Percentiles rank a stretch among this genome's conserved stretches.
Conservation (phyloP, 352 stramenopile species). For the Globisporangium radiosum region DNA sequence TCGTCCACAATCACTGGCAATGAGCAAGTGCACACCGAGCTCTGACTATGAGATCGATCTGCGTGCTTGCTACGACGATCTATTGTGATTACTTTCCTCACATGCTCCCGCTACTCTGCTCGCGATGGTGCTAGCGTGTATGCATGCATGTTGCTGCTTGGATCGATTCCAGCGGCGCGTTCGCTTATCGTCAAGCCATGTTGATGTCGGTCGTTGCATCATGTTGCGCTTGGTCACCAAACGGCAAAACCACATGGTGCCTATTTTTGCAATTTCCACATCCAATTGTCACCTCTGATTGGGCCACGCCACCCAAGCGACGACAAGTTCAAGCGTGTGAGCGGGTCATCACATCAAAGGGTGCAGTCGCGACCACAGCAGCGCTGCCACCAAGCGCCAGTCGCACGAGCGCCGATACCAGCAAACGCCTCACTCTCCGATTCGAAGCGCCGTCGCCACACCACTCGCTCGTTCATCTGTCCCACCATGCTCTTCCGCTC, state of each 20-base stretch:
- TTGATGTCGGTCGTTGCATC: not conserved
- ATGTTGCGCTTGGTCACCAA: not conserved
- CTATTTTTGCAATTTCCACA: not conserved
- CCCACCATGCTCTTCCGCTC: constrained; percentile 7
- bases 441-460: constrained; percentile 2
- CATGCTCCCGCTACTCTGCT: too few relatives aligned
- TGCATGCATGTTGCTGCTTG: not conserved
- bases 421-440: constrained; percentile 2
- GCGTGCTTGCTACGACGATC: too few relatives aligned
- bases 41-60: too few relatives aligned
- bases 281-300: not conserved
- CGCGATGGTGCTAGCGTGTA: too few relatives aligned
- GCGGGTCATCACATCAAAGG: not conserved
- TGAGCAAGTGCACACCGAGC: too few relatives aligned
- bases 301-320: not conserved
- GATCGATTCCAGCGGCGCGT: not conserved
- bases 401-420: not conserved
- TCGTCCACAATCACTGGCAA: too few relatives aligned
- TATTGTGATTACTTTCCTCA: too few relatives aligned
- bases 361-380: not conserved
- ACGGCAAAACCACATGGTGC: not conserved
- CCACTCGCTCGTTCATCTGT: not conserved
- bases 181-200: not conserved
- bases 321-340: not conserved
- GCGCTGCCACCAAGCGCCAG: not conserved